These are phyloP conservation scores for Casuarina equisetifolia DNA, from an alignment of 306 rosid species.

Conservation along the genomic window DNA sequence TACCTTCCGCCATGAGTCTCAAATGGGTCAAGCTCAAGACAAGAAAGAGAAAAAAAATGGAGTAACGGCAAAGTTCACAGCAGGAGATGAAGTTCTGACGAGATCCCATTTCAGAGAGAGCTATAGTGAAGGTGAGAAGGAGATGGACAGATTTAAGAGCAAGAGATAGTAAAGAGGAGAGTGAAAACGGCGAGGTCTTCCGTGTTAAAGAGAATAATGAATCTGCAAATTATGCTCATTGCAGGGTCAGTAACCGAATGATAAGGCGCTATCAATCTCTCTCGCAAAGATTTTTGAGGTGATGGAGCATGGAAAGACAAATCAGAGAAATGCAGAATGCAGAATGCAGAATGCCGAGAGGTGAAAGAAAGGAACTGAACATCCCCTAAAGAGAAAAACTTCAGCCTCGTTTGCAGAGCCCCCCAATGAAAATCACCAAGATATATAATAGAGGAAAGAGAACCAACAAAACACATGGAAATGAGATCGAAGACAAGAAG, in stretches of 20 bases:
- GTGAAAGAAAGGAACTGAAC: slow-evolving; percentile 28
- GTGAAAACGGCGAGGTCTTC: not conserved
- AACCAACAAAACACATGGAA: slow-evolving; percentile 25
- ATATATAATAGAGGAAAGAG: slow-evolving; percentile 31
- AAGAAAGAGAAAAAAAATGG: slow-evolving; percentile 52
- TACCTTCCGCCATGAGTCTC: slow-evolving; percentile 68
- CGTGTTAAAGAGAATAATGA: slow-evolving; percentile 10
- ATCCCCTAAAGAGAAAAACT: slow-evolving; percentile 45
- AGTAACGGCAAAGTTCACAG: slow-evolving; percentile 30
- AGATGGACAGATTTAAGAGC: slow-evolving; percentile 18
- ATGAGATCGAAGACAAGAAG: slow-evolving; percentile 42
- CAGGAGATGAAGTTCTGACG: slow-evolving; percentile 25
- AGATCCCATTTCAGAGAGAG: slow-evolving; percentile 41
- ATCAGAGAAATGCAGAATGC: slow-evolving; percentile 59
- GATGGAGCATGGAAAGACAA: slow-evolving; percentile 77
- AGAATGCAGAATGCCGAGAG: slow-evolving; percentile 44
- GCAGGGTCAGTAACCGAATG: slow-evolving; percentile 27
- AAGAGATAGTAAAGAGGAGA: slow-evolving; percentile 7
- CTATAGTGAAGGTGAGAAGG: not conserved
- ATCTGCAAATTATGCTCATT: slow-evolving; percentile 22
- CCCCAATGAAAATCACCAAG: slow-evolving; percentile 35
- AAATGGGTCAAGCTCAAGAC: slow-evolving; percentile 54
- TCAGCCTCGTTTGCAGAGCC: slow-evolving; percentile 54
- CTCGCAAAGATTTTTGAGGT: slow-evolving; percentile 44
- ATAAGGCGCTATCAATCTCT: slow-evolving; percentile 14